Base-by-base conservation (phyloP, 2,329 filamentous ascomycete genomes). In the Hypoxylon sp. region DNA sequence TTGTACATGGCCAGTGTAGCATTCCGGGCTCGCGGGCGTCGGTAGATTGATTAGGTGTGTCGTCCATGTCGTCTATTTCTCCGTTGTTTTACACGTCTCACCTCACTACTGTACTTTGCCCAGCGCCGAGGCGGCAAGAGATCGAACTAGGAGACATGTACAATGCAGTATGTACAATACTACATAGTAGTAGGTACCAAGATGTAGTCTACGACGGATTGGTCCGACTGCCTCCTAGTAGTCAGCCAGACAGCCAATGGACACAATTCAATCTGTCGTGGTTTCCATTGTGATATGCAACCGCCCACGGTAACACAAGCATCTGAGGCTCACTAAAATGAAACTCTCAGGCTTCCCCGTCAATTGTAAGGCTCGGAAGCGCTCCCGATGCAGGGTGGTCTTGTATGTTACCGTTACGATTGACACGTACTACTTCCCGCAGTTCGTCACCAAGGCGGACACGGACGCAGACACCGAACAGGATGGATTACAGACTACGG, bases 51-150 rank as follows among this genome's bases (percentile, higher is more conserved):
- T 27, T 48, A 48, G 20, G 13, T 17, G 35, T 17, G 29, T 21
- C 11, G n/a, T n/a, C n/a, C n/a, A 35, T 35, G 35, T 42, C 50
- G 26, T 48, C 37, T 48, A 33, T 2, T 53, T 50, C 48, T 57
- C 53, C 48, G 54, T 47, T 57, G 17, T 47, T 60, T n/a, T 49
- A 60, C 41, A 21, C 33, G 49, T 57, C 48, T 48, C 48, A 35
- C 41, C 41, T 33, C 11, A 33, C 11, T n/a, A n/a, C 29, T 33
- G 11, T 15, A 3, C 11, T 11, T n/a, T n/a, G 13, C 11, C 13
- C 11, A 8, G 13, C 11, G 15, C 3, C 29, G 5, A n/a, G 8
- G 29, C 29, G 11, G 15, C 29, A 33, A 33, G 6, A 11, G 29
- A 33, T n/a, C 11, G 29, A 33, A 3, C 29, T 33, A 4, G 29